Evolutionary conservation across 768 basidiomycete genomes (phyloP).

Genomic region (Stropharia rugosoannulata): DNA sequence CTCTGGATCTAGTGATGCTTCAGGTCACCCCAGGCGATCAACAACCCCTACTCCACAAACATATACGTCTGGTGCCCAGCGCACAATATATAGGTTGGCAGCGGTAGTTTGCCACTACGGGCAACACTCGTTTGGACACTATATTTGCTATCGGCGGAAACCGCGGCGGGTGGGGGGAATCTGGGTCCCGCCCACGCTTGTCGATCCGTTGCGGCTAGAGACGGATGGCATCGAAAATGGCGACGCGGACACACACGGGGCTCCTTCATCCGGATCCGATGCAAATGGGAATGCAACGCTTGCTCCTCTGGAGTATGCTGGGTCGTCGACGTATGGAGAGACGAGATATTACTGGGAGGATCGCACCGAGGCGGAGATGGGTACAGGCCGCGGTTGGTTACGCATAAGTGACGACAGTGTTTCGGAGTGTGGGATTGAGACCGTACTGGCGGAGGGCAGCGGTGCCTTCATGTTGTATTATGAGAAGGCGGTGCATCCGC

Average conservation of each 20-base stretch:
- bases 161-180: conserved; percentile 53
- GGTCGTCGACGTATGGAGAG: conserved; percentile 18
- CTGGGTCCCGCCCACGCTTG: conserved; percentile 33
- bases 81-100: conserved; percentile 81
- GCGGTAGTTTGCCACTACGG: conserved; percentile 94
- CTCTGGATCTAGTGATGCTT: conserved; percentile 9
- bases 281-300: not conserved
- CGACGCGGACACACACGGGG: conserved; percentile 16
- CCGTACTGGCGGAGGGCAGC: conserved; percentile 69
- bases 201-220: conserved; percentile 27
- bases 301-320: conserved; percentile 8
- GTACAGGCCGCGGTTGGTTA: conserved; percentile 75
- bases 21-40: conserved; percentile 34
- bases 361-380: conserved; percentile 35
- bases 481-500: conserved; percentile 54
- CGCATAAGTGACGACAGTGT: conserved; percentile 87
- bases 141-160: conserved; percentile 86
- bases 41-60: conserved; percentile 57
- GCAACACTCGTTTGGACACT: conserved; percentile 91
- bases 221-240: conserved; percentile 18
- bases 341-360: conserved; percentile 56
- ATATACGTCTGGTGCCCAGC: conserved; percentile 38
- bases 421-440: conserved; percentile 70
- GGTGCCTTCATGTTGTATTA: conserved; percentile 95
- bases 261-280: not conserved